Evolutionary conservation across 345 rosid genomes (phyloP).

Genomic region (Citrus maxima): DNA sequence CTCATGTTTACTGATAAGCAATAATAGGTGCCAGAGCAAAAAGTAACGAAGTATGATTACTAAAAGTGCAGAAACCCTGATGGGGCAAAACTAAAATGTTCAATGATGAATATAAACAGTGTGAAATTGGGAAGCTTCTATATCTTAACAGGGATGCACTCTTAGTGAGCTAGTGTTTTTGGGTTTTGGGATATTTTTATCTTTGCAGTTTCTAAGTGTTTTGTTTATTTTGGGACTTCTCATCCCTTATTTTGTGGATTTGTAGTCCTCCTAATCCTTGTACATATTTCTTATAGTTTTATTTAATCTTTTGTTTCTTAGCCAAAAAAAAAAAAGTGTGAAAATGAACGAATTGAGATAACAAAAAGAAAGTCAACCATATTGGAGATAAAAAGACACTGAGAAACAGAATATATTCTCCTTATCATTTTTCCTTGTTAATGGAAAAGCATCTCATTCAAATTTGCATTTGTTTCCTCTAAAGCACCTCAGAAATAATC

Average conservation of each 20-base stretch:
- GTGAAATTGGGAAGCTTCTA: not conserved
- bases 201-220: too few relatives aligned
- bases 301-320: too few relatives aligned
- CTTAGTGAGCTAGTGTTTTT: too few relatives aligned
- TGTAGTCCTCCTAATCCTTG: too few relatives aligned
- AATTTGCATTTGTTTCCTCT: not conserved
- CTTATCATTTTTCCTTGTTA: not conserved
- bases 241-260: too few relatives aligned
- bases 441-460: not conserved
- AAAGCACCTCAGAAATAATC: not conserved
- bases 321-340: not conserved
- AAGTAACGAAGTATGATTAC: not conserved
- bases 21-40: not conserved
- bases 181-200: too few relatives aligned
- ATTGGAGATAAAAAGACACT: not conserved
- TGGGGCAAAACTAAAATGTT: not conserved
- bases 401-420: not conserved
- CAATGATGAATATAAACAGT: not conserved
- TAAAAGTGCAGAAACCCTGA: not conserved
- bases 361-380: not conserved
- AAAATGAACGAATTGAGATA: not conserved
- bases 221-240: too few relatives aligned
- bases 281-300: too few relatives aligned
- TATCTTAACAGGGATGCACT: too few relatives aligned
- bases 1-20: not conserved